A percentile compares a stretch with the other conserved stretches of the same genome.
These are phyloP conservation scores for grape (Vitis vinifera) DNA, from an alignment of 164 flowering plant species.

Conservation along the genomic window DNA sequence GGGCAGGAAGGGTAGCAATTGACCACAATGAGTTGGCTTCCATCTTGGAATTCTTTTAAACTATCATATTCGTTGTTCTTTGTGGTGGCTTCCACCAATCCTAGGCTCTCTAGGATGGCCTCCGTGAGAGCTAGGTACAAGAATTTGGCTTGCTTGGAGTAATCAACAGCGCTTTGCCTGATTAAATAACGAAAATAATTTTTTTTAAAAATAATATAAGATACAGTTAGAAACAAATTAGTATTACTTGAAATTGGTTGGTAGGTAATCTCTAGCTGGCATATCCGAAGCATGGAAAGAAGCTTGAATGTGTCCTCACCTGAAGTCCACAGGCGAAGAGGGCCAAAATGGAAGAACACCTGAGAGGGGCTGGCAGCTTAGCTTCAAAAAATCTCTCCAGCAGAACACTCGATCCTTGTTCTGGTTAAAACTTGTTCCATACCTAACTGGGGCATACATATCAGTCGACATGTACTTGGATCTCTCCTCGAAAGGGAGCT, in stretches of 20 bases:
- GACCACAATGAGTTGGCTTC: slow-evolving; percentile 9
- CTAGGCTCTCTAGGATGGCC: slow-evolving; percentile 4
- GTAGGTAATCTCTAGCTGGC: too few species aligned
- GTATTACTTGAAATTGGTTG: too few species aligned
- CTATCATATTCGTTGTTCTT: not conserved
- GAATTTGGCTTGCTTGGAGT: not conserved
- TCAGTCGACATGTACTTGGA: slow-evolving; percentile 67
- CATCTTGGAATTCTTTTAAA: not conserved
- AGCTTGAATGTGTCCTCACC: slow-evolving; percentile 28
- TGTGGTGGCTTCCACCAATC: not conserved
- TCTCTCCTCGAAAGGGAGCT: slow-evolving; percentile 72
- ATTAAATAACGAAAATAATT: too few species aligned
- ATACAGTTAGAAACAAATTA: too few species aligned
- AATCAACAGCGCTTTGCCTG: not conserved
- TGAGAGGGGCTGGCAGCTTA: slow-evolving; percentile 44
- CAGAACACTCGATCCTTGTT: slow-evolving; percentile 73
- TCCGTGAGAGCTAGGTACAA: slow-evolving; percentile 1
- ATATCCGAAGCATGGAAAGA: too few species aligned
- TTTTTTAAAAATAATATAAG: too few species aligned
- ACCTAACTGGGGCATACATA: slow-evolving; percentile 63
- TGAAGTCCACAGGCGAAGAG: slow-evolving; percentile 66
- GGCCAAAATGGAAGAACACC: slow-evolving; percentile 72
- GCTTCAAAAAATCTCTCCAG: slow-evolving; percentile 95
- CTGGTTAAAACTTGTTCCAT: slow-evolving; percentile 90
- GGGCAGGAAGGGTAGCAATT: slow-evolving; percentile 9